Percentiles rank a stretch among this genome's conserved stretches.
These are phyloP conservation scores for Colletotrichum scovillei DNA, from an alignment of 2,329 filamentous ascomycete species.

Conservation along the genomic window DNA sequence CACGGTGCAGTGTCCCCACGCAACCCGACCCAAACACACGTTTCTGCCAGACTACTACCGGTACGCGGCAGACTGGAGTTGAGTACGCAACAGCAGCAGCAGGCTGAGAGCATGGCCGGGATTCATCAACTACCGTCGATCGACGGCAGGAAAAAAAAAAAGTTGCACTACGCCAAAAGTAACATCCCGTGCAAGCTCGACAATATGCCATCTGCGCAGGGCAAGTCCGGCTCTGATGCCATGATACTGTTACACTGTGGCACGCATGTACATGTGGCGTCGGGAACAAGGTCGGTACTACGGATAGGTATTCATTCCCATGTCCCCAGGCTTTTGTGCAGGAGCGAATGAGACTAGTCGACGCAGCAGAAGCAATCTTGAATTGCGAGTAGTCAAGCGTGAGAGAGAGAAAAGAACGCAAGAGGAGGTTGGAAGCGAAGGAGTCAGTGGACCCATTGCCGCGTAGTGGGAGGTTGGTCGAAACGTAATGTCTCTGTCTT, in stretches of 20 bases:
- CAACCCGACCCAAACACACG: neutral
- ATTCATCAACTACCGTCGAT: neutral
- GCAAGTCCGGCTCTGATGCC: neutral
- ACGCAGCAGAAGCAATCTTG: neutral
- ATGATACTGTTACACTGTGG: neutral
- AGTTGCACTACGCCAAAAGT: neutral
- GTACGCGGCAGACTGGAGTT: neutral
- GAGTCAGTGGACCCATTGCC: neutral
- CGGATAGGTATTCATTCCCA: too few relatives aligned
- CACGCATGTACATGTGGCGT: neutral
- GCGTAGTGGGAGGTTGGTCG: neutral
- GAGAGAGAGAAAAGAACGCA: neutral
- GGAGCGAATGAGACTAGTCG: neutral
- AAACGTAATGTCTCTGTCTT: neutral
- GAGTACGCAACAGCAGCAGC: too few relatives aligned
- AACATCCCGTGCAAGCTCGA: neutral
- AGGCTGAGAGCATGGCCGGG: neutral
- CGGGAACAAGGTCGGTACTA: neutral
- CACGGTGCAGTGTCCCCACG: constrained; percentile 26
- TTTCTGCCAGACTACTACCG: neutral
- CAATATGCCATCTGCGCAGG: neutral
- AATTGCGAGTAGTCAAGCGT: neutral
- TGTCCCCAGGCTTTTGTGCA: neutral
- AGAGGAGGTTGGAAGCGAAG: neutral
- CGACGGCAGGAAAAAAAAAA: neutral